These are phyloP conservation scores for Hypoxylon sp. DNA, from an alignment of 2,329 filamentous ascomycete genomes.

Conservation along the genomic window DNA sequence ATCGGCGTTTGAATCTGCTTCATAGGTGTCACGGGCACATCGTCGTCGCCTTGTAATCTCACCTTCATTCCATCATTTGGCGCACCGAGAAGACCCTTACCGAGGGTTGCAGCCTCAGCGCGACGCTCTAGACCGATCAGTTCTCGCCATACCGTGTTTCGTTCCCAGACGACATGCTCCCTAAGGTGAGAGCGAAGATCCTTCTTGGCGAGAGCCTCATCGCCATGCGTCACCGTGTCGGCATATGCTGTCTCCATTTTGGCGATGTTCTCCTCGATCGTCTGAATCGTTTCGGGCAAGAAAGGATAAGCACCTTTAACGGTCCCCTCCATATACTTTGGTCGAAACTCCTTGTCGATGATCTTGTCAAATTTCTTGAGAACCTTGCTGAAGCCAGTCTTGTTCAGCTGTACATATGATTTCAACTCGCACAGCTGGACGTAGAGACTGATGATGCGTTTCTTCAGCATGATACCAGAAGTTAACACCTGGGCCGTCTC, in stretches of 20 bases:
- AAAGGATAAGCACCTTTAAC: conserved; percentile 88
- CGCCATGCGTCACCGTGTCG: conserved; percentile 81
- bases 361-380: conserved; percentile 99
- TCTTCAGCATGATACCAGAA: conserved; percentile 87
- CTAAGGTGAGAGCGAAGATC: conserved; percentile 90
- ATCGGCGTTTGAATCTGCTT: conserved; percentile 82
- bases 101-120: conserved; percentile 91
- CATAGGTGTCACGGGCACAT: conserved; percentile 66
- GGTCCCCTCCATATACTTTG: conserved; percentile 75
- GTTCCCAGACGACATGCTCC: conserved; percentile 98
- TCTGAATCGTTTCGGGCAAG: conserved; percentile 72
- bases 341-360: conserved; percentile 80
- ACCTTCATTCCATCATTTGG: conserved; percentile 73
- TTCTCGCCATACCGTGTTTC: conserved; percentile 98
- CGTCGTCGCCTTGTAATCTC: conserved; percentile 88
- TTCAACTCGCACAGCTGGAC: conserved; percentile 95
- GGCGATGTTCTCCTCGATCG: conserved; percentile 74
- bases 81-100: conserved; percentile 81
- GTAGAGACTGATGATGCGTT: conserved; percentile 85
- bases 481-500: conserved; percentile 75
- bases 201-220: conserved; percentile 77
- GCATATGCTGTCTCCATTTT: conserved; percentile 84
- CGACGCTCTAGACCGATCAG: conserved; percentile 98
- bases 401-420: conserved; percentile 94
- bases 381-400: conserved; percentile 94